Conservation (phyloP, 2,329 filamentous ascomycete genomes). For the Neonectria ditissima region DNA sequence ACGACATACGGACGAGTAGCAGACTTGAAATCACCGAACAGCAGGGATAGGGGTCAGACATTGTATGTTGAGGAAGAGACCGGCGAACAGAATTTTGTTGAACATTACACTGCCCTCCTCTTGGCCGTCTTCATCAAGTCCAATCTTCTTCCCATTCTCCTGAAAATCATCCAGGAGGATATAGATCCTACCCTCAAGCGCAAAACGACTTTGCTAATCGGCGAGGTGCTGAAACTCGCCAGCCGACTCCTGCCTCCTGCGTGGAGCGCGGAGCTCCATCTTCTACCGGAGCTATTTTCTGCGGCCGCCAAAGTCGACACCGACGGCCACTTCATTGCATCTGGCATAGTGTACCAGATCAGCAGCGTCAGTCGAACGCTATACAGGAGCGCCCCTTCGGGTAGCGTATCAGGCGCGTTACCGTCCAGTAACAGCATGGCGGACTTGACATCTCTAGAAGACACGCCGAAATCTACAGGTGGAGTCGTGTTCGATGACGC, state of each 20-base stretch:
- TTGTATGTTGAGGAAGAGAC: slow-evolving; percentile 73
- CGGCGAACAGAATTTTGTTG: slow-evolving; percentile 85
- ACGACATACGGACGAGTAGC: slow-evolving; percentile 97
- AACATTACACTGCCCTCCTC: slow-evolving; percentile 92
- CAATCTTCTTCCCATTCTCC: slow-evolving; percentile 73
- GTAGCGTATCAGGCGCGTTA: slow-evolving; percentile 51
- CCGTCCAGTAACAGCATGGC: slow-evolving; percentile 59
- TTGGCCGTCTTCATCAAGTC: slow-evolving; percentile 87
- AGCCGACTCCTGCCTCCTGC: slow-evolving; percentile 84
- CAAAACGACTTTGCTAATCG: slow-evolving; percentile 90
- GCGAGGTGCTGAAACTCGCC: slow-evolving; percentile 90
- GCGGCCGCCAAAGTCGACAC: slow-evolving; percentile 78
- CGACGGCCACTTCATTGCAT: slow-evolving; percentile 82
- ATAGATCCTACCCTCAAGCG: slow-evolving; percentile 80
- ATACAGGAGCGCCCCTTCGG: slow-evolving; percentile 77
- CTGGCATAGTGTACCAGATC: slow-evolving; percentile 95
- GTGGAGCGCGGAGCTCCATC: slow-evolving; percentile 87
- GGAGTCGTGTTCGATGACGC: slow-evolving; percentile 67
- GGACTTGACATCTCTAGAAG: slow-evolving; percentile 65
- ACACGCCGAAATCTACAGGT: slow-evolving; percentile 64
- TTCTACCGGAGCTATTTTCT: slow-evolving; percentile 86
- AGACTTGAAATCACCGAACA: slow-evolving; percentile 75
- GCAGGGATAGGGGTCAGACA: slow-evolving; percentile 61
- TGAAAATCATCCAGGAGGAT: slow-evolving; percentile 75
- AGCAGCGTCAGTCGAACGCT: slow-evolving; percentile 96